A percentile compares a stretch with the other conserved stretches of the same genome.
These are phyloP conservation scores for Paramecium tetraurelia DNA, from an alignment of 73 alveolate genomes.

Conservation along the genomic window DNA sequence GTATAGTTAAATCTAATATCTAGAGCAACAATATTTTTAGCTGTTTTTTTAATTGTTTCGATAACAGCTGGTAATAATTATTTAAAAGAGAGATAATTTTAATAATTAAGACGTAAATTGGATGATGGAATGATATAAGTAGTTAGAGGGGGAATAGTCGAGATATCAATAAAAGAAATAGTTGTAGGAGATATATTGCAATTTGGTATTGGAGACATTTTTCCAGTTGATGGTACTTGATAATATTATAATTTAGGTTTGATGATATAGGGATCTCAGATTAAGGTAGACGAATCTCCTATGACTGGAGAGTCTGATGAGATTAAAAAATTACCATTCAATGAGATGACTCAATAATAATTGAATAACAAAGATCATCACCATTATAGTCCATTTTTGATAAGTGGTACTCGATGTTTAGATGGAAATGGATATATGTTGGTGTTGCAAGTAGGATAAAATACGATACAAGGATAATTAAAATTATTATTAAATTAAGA, in stretches of 20 bases:
- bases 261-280: slow-evolving; percentile 63
- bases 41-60: slow-evolving; percentile 86
- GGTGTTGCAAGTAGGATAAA: slow-evolving; percentile 82
- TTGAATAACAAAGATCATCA: not conserved
- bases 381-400: slow-evolving; percentile 65
- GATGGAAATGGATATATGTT: slow-evolving; percentile 86
- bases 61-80: slow-evolving; percentile 92
- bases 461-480: slow-evolving; percentile 83
- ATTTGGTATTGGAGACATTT: slow-evolving; percentile 83
- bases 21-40: slow-evolving; percentile 91
- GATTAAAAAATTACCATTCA: slow-evolving; percentile 71
- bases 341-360: not conserved
- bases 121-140: slow-evolving; percentile 74
- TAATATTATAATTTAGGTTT: slow-evolving; percentile 50
- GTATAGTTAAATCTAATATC: slow-evolving; percentile 10
- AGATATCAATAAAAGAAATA: slow-evolving; percentile 73
- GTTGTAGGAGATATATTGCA: slow-evolving; percentile 89
- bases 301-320: slow-evolving; percentile 92
- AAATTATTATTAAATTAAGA: slow-evolving; percentile 77
- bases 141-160: slow-evolving; percentile 77
- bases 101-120: slow-evolving; percentile 76
- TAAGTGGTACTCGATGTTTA: slow-evolving; percentile 80
- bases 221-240: slow-evolving; percentile 89
- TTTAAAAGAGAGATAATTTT: slow-evolving; percentile 84
- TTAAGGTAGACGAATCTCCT: slow-evolving; percentile 85